Evolutionary conservation across 2,329 filamentous ascomycete species (phyloP), one percentile per base, ranked within the genome.

Genomic region (Fusarium musae): DNA sequence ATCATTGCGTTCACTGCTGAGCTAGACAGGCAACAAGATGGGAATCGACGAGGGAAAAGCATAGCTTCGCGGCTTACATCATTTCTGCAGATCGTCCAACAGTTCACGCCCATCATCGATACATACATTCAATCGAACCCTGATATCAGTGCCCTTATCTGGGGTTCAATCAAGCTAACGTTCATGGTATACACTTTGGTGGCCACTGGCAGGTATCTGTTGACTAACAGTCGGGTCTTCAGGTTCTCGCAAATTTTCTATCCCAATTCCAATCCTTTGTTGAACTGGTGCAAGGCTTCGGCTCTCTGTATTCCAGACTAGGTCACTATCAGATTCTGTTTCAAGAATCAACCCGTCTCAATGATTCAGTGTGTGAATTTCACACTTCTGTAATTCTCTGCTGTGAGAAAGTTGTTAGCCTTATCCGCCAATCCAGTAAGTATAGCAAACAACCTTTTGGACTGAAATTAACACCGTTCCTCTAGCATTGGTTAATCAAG

Each of bases 211-310:
- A 28, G 28, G 28, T 34, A 6, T 13, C 12, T 16, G n/a, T 9
- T 9, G 7, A 42, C 13, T 43, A 9, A 43, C 15, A 6, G n/a
- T 17, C 4, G 1, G 4, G 5, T n/a, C 6, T 40, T 21, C 7
- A 73, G 70, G 6, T 72, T 9, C 71, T 75, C 0, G 73, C 68
- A 2, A 75, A 74, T 13, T 68, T 72, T 9, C 53, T 72, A 0
- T 62, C 71, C 1, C 72, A 75, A 11, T 75, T 75, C 5, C 40
- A 69, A 34, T 67, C 72, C 0, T 74, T 74, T 43, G 72, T 74
- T 0, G 68, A 73, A 1, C 36, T 69, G 0, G 9, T 75, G 2
- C 11, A 64, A 5, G 72, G 72, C 0, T 75, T 75, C 9, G 72
- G 70, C 0, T 23, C 62, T 5, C 26, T 72, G 0, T 69, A 53